Base-by-base conservation (phyloP, 495 filamentous ascomycete genomes). In the Filosporella fistucella region DNA sequence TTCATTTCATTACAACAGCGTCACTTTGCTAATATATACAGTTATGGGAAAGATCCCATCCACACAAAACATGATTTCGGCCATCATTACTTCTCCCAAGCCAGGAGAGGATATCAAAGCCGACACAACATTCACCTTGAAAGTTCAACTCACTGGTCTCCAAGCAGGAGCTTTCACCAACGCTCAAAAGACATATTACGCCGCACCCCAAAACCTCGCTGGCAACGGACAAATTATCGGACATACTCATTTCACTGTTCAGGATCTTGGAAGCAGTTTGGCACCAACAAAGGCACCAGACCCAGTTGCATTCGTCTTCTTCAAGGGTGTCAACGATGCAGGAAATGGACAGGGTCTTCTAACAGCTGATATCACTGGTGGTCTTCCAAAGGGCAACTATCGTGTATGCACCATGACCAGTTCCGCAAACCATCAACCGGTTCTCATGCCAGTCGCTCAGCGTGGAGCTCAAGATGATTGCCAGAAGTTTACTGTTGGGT, bases 261-360 rank as follows among this genome's bases (percentile, higher is more conserved):
- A 88, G 63, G 66, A 77, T 49, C 56, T 82, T 26, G 75, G 75
- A 34, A 67, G 67, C 61, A 64, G 55, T 40, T 53, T 74, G 49
- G 74, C 61, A 56, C 75, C 70, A 18, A 66, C 58, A 14, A 57
- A 62, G 17, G 74, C 80, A 24, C 75, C 79, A 1, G 71, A 81
- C 43, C 65, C 80, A 35, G 62, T 47, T 12, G 62, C 60, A 32
- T 85, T 87, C 51, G 77, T 64, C 46, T 84, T 86, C 69, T 88
- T 88, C 74, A 85, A 87, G 69, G 84, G 84, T 53, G 80, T 88
- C 68, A 85, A 87, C 57, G 83, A 86, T 57, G 71, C 61, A 32
- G 84, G 82, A 41, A 68, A 88, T 56, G 81, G 82, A 23, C 57
- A 80, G 0, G 84, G 83, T 23, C 55, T 67, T 1, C 65, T 86